Evolutionary conservation across 495 filamentous ascomycete genomes (phyloP), one percentile per base, ranked within the genome.

Genomic region (Aspergillus carlsbadensis): DNA sequence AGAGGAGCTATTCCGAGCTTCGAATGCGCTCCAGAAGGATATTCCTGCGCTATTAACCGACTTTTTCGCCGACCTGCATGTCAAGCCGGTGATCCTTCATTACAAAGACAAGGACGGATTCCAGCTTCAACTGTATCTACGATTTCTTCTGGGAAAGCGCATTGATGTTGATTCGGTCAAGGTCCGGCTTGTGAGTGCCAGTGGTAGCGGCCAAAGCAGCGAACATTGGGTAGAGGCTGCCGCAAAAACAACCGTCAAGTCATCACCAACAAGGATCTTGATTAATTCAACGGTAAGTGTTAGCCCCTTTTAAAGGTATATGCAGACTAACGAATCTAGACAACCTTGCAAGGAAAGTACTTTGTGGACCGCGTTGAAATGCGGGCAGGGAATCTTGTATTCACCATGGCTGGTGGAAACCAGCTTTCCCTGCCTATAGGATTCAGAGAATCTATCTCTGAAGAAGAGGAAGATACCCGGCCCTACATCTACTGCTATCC

Each of bases 51-150:
- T 88, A 0, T 73, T 96, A 68, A 72, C 78, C 0, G 82, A 82
- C 43, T 94, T 91, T 63, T 96, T 96, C 67, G 81, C 75, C 47
- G 79, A 87, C 48, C 67, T 96, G 10, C 68, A 81, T 24, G 77
- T 96, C 4, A 84, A 90, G 41, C 86, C 84, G 1, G 81, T 84
- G 22, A 83, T 92, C 14, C 72, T 78, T 15, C 89, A 96, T 63
- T 82, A 84, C 41, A 78, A 85, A 5, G 82, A 84, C 20, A 83
- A 78, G 60, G 94, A 98, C 70, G 87, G 91, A 21, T 93, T 96
- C 59, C 81, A 87, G 33, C 67, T 96, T 33, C 77, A 79, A 33
- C 63, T 98, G 10, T 80, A 79, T 33, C 73, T 97, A 45, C 76
- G 81, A 33, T 92, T 90, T 68, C 69, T 96, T 1, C 71, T 96